Evolutionary conservation across 2,329 filamentous ascomycete species (phyloP).

Genomic region (Nakataea oryzae): DNA sequence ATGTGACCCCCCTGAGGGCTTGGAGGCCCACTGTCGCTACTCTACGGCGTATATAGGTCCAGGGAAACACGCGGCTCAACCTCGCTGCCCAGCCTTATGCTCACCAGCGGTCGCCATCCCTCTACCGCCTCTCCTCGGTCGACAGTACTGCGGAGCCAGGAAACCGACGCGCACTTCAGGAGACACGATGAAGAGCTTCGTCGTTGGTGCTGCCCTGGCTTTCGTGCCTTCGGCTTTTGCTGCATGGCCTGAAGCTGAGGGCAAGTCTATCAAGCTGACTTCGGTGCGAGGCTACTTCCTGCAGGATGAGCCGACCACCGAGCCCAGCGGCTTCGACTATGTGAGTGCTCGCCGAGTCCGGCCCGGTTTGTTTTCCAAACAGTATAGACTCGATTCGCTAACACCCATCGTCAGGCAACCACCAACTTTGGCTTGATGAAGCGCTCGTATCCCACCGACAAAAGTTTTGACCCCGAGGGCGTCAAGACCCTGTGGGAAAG

Average conservation of each 20-base stretch:
- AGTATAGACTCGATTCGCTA: not conserved
- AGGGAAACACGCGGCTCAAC: not conserved
- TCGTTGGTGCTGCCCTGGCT: not conserved
- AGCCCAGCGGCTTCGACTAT: slow-evolving; percentile 51
- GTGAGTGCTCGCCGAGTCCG: slow-evolving; percentile 26
- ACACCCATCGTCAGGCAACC: slow-evolving; percentile 30
- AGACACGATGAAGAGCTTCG: not conserved
- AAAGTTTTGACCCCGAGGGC: slow-evolving; percentile 21
- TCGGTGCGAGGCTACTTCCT: slow-evolving; percentile 52
- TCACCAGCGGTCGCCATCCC: not conserved
- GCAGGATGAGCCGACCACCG: slow-evolving; percentile 49
- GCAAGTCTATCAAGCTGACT: slow-evolving; percentile 15
- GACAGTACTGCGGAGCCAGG: not conserved
- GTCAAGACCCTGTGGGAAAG: slow-evolving; percentile 52
- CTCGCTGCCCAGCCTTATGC: not conserved
- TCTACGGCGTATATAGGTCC: not conserved
- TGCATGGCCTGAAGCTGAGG: not conserved
- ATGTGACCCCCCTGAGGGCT: not conserved
- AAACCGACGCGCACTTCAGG: not conserved
- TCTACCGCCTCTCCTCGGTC: not conserved
- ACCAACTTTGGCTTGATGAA: slow-evolving; percentile 58
- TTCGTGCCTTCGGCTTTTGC: not conserved
- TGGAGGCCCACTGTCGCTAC: not conserved
- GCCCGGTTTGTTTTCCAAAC: not conserved
- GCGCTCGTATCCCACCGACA: slow-evolving; percentile 48